Conservation (phyloP, 2,329 filamentous ascomycete species). For the Ophiocordyceps camponoti-saundersi region DNA sequence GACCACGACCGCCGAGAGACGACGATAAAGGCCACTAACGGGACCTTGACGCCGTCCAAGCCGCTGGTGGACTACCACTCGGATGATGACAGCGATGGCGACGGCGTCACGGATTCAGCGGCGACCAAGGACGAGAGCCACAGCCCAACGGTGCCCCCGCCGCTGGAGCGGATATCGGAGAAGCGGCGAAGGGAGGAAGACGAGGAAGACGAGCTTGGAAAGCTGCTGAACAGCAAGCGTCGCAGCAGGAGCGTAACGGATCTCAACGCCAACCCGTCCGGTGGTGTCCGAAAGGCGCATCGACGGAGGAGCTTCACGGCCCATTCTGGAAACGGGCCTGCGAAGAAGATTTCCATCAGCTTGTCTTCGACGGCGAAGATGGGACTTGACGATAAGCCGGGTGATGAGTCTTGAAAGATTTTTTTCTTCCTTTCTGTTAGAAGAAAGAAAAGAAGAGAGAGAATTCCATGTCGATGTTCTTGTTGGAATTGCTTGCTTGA, state of each 20-base stretch:
- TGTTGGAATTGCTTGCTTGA: no score
- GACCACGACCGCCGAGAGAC: neutral
- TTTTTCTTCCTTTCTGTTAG: no score
- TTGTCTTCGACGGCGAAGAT: slow-evolving; percentile 29
- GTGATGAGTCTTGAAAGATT: slow-evolving; percentile 19
- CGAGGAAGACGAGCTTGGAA: slow-evolving; percentile 74
- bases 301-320: slow-evolving; percentile 24
- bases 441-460: neutral
- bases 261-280: slow-evolving; percentile 17
- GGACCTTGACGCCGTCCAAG: slow-evolving; percentile 42
- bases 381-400: slow-evolving; percentile 18
- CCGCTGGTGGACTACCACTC: slow-evolving; percentile 85
- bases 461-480: no score
- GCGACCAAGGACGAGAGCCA: slow-evolving; percentile 14
- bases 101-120: slow-evolving; percentile 36
- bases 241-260: slow-evolving; percentile 43
- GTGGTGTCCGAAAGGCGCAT: slow-evolving; percentile 13
- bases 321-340: slow-evolving; percentile 19
- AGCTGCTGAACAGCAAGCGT: slow-evolving; percentile 51
- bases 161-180: slow-evolving; percentile 66
- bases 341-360: slow-evolving; percentile 42
- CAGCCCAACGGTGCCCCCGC: slow-evolving; percentile 25
- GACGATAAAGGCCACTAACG: slow-evolving; percentile 32
- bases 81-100: slow-evolving; percentile 55
- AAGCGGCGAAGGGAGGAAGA: slow-evolving; percentile 87